Conservation (phyloP, 768 basidiomycete genomes). For the Myochromella boudieri region DNA sequence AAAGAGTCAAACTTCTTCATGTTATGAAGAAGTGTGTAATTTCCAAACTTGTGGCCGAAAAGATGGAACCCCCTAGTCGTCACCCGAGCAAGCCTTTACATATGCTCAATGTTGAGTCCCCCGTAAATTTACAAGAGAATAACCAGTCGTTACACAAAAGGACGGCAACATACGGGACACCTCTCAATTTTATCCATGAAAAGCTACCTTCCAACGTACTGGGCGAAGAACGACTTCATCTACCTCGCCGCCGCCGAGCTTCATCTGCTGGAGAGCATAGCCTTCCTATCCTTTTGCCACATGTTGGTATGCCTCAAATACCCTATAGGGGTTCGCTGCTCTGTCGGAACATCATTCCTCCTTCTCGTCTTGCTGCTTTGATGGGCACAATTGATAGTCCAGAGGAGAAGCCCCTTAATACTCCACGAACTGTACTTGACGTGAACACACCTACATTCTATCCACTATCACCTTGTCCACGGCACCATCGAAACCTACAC, state of each 20-base stretch:
- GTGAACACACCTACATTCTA: constrained; percentile 2
- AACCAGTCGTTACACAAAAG: constrained; percentile 23
- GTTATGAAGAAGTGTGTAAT: constrained; percentile 69
- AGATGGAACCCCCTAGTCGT: constrained; percentile 45
- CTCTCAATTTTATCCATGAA: not conserved
- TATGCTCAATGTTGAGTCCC: not conserved
- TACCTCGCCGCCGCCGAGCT: constrained; percentile 38
- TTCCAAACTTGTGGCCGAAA: constrained; percentile 65
- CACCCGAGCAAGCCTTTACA: not conserved
- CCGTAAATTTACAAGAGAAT: not conserved
- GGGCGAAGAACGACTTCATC: not conserved
- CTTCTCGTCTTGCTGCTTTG: constrained; percentile 23
- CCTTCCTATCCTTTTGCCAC: constrained; percentile 7
- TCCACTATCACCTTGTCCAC: constrained; percentile 18
- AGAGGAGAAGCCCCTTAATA: not conserved
- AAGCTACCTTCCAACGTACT: not conserved
- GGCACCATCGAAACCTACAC: constrained; percentile 6
- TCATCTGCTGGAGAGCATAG: constrained; percentile 46
- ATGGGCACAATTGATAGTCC: constrained; percentile 12
- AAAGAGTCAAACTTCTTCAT: constrained; percentile 67
- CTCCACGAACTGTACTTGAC: not conserved
- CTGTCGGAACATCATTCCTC: constrained; percentile 25
- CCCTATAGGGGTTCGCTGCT: not conserved
- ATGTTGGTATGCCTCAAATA: not conserved
- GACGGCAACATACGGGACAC: constrained; percentile 24